These are phyloP conservation scores for Tylopilus subfusipes DNA, from an alignment of 768 basidiomycete genomes.

Conservation along the genomic window DNA sequence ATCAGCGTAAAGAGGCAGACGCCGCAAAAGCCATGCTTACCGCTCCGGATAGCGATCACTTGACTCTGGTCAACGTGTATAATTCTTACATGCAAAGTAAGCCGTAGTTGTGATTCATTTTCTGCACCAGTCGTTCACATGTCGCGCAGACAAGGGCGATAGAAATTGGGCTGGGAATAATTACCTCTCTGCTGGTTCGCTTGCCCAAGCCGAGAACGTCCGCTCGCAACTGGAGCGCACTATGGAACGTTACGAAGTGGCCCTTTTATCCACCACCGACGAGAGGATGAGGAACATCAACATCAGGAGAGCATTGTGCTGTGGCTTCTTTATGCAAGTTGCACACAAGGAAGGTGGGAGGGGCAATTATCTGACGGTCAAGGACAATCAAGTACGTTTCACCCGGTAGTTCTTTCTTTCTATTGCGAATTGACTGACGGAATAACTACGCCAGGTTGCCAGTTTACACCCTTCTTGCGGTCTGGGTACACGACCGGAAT, in stretches of 20 bases:
- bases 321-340: conserved; percentile 98
- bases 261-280: conserved; percentile 64
- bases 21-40: conserved; percentile 83
- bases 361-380: conserved; percentile 83
- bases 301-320: conserved; percentile 80
- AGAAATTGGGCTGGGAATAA: conserved; percentile 90
- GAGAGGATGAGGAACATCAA: conserved; percentile 68
- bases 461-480: conserved; percentile 77
- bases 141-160: conserved; percentile 60
- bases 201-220: conserved; percentile 91
- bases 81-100: conserved; percentile 85
- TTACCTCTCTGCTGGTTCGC: conserved; percentile 78
- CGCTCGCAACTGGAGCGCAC: conserved; percentile 81
- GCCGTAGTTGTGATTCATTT: conserved; percentile 21
- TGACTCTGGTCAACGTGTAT: conserved; percentile 93
- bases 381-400: conserved; percentile 80
- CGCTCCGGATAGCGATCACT: conserved; percentile 94
- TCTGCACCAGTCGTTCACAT: not conserved
- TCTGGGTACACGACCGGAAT: conserved; percentile 82
- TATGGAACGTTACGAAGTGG: conserved; percentile 89
- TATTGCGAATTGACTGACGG: not conserved
- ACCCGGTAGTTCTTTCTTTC: too few species aligned
- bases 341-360: conserved; percentile 95
- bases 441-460: conserved; percentile 11
- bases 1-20: conserved; percentile 87